phyloP scores from a whole-genome alignment of 2,329 filamentous ascomycete species.

The Colletotrichum tanaceti region DNA sequence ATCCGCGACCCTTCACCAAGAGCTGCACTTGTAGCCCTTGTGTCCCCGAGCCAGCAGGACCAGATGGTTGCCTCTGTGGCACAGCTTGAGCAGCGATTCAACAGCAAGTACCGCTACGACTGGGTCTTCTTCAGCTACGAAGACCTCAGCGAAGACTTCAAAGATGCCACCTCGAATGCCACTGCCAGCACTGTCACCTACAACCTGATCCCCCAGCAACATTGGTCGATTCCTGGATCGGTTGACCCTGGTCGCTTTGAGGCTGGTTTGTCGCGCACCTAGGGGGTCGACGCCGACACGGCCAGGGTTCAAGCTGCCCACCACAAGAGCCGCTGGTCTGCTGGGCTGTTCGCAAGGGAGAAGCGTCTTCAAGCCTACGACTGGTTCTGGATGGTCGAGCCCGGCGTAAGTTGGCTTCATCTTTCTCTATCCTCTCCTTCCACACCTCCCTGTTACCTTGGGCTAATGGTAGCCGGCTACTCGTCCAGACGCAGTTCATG shows the following conservation, averaged over 20 bases:
- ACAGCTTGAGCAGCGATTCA: conserved; percentile 72
- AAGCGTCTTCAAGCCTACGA: conserved; percentile 72
- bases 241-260: conserved; percentile 74
- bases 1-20: conserved; percentile 45
- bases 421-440: not conserved
- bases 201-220: conserved; percentile 78
- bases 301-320: conserved; percentile 73
- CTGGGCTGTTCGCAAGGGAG: conserved; percentile 84
- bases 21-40: conserved; percentile 70
- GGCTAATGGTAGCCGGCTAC: not conserved
- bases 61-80: conserved; percentile 76
- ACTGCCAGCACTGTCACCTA: conserved; percentile 79
- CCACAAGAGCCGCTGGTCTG: conserved; percentile 86
- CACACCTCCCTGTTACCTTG: too few relatives aligned
- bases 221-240: conserved; percentile 81
- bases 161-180: conserved; percentile 71
- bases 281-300: conserved; percentile 71
- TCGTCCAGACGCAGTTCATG: conserved; percentile 63
- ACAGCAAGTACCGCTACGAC: conserved; percentile 83
- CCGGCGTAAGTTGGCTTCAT: conserved; percentile 60
- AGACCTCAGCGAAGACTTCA: conserved; percentile 83
- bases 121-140: conserved; percentile 91
- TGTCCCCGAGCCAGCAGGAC: conserved; percentile 76
- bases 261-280: conserved; percentile 72
- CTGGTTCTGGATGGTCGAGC: conserved; percentile 72